These are phyloP conservation scores for Euclidium syriacum DNA, from an alignment of 345 rosid genomes.

Conservation along the genomic window DNA sequence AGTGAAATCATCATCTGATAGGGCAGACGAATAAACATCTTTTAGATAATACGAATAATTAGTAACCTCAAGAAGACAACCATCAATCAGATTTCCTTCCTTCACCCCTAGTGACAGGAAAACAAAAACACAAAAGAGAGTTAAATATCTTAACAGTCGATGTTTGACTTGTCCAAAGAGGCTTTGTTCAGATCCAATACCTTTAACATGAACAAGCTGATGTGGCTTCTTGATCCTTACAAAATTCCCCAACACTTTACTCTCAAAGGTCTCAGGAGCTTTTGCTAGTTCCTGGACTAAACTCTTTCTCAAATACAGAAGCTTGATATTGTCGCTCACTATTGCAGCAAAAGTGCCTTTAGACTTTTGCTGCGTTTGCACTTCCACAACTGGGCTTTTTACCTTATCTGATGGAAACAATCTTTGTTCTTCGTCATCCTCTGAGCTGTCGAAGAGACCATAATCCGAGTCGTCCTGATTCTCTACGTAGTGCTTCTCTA, in stretches of 20 bases:
- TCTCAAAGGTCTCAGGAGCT: slow-evolving; percentile 43
- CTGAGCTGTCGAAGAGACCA: slow-evolving; percentile 28
- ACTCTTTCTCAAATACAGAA: slow-evolving; percentile 60
- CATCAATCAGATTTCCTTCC: slow-evolving; percentile 33
- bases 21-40: slow-evolving; percentile 41
- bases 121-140: background rate
- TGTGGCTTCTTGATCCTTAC: slow-evolving; percentile 59
- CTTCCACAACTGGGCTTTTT: slow-evolving; percentile 23
- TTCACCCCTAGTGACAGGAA: slow-evolving; percentile 45
- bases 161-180: background rate
- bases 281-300: slow-evolving; percentile 51
- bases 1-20: slow-evolving; percentile 71
- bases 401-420: slow-evolving; percentile 17
- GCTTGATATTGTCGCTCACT: slow-evolving; percentile 58
- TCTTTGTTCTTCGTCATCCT: slow-evolving; percentile 36
- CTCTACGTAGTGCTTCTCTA: slow-evolving; percentile 61
- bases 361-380: slow-evolving; percentile 23
- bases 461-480: slow-evolving; percentile 43
- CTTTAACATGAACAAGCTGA: slow-evolving; percentile 65
- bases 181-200: slow-evolving; percentile 24
- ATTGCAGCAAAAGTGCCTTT: slow-evolving; percentile 57
- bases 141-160: background rate
- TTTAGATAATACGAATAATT: slow-evolving; percentile 32
- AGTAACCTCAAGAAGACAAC: slow-evolving; percentile 50
- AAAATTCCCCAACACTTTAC: slow-evolving; percentile 56